Evolutionary conservation across 164 flowering plant species (phyloP), one percentile per base, ranked within the genome.

Genomic region (Sedum album): DNA sequence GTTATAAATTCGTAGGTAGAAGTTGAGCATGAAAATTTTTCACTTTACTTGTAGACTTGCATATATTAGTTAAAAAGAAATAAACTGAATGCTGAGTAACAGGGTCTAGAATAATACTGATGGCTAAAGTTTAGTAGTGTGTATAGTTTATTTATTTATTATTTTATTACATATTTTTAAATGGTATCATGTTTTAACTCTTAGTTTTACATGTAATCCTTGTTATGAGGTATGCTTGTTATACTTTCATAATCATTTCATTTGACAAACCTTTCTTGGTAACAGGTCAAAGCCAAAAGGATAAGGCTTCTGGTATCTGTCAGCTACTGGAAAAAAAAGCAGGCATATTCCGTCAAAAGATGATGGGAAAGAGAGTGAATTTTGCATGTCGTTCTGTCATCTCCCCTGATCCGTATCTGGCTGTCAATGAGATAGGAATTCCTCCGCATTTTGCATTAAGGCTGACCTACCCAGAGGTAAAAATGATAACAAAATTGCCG

Each of bases 321-420:
- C 97, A 95, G 78, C 66, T 86, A 72, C 79, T 95, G 69, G 99
- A 95, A 76, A 95, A 88, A 78, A 92, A 95, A 70, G 97, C 88
- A 68, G 99, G 99, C 30, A 49, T 92, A 49, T 95, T 95, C 72
- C 93, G 99, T 48, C 99, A 92, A 80, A 92, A 95, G 75, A 84
- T 95, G 97, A 95, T 95, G 97, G 99, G 99, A 46, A 95, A 95
- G 77, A 83, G 99, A 76, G 99, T 95, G 46, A 92, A 95, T 76
- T 85, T 63, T 84, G 92, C 97, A 28, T 95, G 97, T 53, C 94
- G 99, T 1, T 95, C 99, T 65, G 97, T 95, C 60, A 95, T 95
- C 70, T 95, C 99, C 17, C 99, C 97, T n/a, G 99, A 95, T 82
- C 97, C 97, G 6, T 92, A 92, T 79, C 73, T 95, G 68, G 93